Evolutionary conservation across 441 rosid genomes (phyloP), one percentile per base, ranked within the genome.

Genomic region (Bocquillonia castaneifolia): DNA sequence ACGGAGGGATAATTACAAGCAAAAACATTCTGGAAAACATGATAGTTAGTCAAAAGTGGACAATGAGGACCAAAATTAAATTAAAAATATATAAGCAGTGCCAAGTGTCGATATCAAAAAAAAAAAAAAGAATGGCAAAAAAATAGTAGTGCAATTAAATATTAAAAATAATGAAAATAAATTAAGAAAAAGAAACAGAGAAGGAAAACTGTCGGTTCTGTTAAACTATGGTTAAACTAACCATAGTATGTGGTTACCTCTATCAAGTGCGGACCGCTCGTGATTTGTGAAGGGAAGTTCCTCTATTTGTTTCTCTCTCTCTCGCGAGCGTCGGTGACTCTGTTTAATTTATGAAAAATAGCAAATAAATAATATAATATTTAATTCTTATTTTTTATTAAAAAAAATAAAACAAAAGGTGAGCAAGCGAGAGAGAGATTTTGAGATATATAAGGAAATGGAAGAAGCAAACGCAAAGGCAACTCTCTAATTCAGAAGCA

Each of bases 261-360:
- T 26, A 67, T 73, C 25, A 63, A 64, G 76, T 74, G 65, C 71
- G 74, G 84, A 63, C 64, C 78, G 62, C 86, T 67, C 82, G 82
- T 73, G 73, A 72, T 74, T 69, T 7, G 50, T 6, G 1, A 1
- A 5, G 5, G n/a, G 13, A 6, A 3, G 3, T 14, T 22, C 3
- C 47, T 42, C 47, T 12, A 3, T 34, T 1, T 20, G 8, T 44
- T 45, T 56, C 58, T 29, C 26, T 61, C 1, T 20, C 67, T 61
- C 70, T 59, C 63, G 74, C 65, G 68, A 79, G 81, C 93, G 97
- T 91, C 96, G 96, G 93, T 91, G 93, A 82, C 93, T 79, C 90
- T 79, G 22, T 25, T 59, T 20, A 18, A 4, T 22, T 47, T 56
- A 28, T 37, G n/a, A 47, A 48, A 47, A 64, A 18, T 10, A 31